Conservation (phyloP, 441 rosid species). For the Viola pubescens region DNA sequence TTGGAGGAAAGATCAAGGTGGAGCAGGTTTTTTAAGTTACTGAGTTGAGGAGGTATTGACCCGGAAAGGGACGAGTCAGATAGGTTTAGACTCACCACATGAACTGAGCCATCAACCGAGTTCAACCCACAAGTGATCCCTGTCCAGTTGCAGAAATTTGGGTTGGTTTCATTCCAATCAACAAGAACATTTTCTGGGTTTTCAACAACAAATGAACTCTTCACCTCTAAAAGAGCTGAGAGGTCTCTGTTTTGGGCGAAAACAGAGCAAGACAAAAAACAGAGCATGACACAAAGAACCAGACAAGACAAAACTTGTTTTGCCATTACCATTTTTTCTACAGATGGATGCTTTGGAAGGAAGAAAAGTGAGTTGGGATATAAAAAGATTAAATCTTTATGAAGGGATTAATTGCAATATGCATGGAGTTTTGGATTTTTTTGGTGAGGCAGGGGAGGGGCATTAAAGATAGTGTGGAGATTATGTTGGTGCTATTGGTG, state of each 20-base stretch:
- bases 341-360: too few relatives aligned
- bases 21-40: conserved; percentile 51
- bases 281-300: conserved; percentile 16
- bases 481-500: not conserved
- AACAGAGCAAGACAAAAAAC: conserved; percentile 20
- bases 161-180: conserved; percentile 47
- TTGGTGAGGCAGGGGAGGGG: not conserved
- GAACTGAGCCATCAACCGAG: conserved; percentile 26
- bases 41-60: conserved; percentile 49
- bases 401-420: too few relatives aligned
- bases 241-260: conserved; percentile 27
- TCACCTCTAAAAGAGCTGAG: conserved; percentile 43
- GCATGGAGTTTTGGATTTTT: too few relatives aligned
- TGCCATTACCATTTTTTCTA: conserved; percentile 10
- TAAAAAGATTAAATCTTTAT: too few relatives aligned
- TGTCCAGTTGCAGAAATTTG: conserved; percentile 53
- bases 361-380: too few relatives aligned
- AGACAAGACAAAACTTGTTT: conserved; percentile 14
- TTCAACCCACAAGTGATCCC: conserved; percentile 47
- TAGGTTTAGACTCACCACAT: conserved; percentile 51
- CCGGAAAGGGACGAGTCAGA: conserved; percentile 58
- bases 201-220: conserved; percentile 31
- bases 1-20: conserved; percentile 89
- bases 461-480: not conserved
- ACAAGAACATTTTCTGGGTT: conserved; percentile 29